These are phyloP conservation scores for Teratosphaeria zuluensis DNA, from an alignment of 2,329 filamentous ascomycete genomes.

Conservation along the genomic window DNA sequence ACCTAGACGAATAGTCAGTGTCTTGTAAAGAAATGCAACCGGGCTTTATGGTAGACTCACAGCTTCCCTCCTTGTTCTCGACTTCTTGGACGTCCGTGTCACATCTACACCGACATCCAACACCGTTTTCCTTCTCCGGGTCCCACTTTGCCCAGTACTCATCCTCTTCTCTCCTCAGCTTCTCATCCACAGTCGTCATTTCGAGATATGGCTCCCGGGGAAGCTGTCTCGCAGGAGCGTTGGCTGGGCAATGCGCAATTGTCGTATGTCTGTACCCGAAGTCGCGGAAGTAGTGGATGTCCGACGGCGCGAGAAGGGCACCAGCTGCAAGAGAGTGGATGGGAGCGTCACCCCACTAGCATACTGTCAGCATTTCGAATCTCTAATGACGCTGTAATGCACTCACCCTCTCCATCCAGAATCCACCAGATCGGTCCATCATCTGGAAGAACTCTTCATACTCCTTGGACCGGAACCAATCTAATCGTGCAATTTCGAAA, in stretches of 20 bases:
- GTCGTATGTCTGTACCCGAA: slow-evolving; percentile 98
- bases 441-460: slow-evolving; percentile 98
- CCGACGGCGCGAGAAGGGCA: slow-evolving; percentile 65
- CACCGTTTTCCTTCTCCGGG: slow-evolving; percentile 82
- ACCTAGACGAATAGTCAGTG: slow-evolving; percentile 6
- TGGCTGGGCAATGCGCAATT: slow-evolving; percentile 95
- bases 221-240: slow-evolving; percentile 81
- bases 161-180: slow-evolving; percentile 81
- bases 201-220: slow-evolving; percentile 64
- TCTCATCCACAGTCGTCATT: slow-evolving; percentile 29
- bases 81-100: slow-evolving; percentile 97
- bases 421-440: slow-evolving; percentile 96
- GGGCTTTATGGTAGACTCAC: slow-evolving; percentile 25
- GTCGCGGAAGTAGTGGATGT: slow-evolving; percentile 98
- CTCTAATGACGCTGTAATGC: not conserved
- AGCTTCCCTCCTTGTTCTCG: slow-evolving; percentile 94
- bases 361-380: not conserved
- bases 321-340: slow-evolving; percentile 96
- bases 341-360: slow-evolving; percentile 95
- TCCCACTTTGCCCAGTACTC: slow-evolving; percentile 92
- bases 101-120: slow-evolving; percentile 91
- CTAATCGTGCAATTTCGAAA: slow-evolving; percentile 90
- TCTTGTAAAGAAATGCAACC: not conserved
- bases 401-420: slow-evolving; percentile 95
- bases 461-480: slow-evolving; percentile 94